Percentiles rank a stretch among this genome's conserved stretches.
These are phyloP conservation scores for Elymus sibiricus DNA, from an alignment of 176 grass and related monocot genomes.

Conservation along the genomic window DNA sequence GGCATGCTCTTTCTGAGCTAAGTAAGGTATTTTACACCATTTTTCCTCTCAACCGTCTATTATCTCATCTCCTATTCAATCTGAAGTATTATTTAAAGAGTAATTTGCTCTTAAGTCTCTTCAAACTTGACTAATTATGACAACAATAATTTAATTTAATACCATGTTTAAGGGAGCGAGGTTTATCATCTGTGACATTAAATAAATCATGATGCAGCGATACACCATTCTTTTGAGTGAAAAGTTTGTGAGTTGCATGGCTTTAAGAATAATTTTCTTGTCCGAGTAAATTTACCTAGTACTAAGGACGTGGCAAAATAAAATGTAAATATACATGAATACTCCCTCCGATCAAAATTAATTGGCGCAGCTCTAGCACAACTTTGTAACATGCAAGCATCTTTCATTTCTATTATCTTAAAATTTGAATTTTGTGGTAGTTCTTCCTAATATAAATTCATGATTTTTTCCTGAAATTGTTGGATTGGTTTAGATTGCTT, in stretches of 20 bases:
- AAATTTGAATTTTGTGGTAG: not conserved
- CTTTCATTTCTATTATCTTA: conserved; percentile 1
- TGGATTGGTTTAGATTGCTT: not conserved
- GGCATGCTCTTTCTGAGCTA: not conserved
- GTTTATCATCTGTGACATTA: not conserved
- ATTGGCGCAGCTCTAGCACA: too few species aligned
- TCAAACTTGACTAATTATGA: not conserved
- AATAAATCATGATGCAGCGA: not conserved
- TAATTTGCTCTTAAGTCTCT: not conserved
- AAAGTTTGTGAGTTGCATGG: not conserved
- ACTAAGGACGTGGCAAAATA: not conserved
- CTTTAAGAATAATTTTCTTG: not conserved
- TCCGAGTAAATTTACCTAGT: not conserved
- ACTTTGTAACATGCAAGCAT: not conserved
- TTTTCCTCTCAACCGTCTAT: not conserved
- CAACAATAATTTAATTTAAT: not conserved
- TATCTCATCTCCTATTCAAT: not conserved
- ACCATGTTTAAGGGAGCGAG: not conserved
- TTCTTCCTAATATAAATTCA: not conserved
- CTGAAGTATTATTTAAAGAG: not conserved
- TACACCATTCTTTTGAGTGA: not conserved
- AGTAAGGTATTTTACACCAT: not conserved
- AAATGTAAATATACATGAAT: not conserved
- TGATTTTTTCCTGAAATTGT: not conserved
- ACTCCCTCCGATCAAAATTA: not conserved